Base-by-base conservation (phyloP, 75 land plant species). In the Selaginella tamariscina region DNA sequence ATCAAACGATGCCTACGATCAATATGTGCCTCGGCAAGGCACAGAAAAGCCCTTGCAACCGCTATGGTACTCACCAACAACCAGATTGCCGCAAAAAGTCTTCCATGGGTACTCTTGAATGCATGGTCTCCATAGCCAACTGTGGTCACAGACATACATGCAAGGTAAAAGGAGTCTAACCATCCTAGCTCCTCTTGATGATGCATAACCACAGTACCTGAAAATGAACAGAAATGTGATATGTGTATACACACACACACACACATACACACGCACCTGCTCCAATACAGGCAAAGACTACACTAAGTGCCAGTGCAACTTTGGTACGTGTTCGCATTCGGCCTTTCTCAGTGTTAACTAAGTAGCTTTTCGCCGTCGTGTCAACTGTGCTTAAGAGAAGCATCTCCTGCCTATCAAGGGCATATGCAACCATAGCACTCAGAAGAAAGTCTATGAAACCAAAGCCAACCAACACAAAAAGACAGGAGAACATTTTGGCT, bases 91-190 rank as follows among this genome's bases (percentile, higher is more conserved):
- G 62, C 62, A 59, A 59, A 59, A 5, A 59, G 62, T n/a, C 62
- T 21, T 27, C 62, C 62, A 5, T 5, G 18, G 9, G 8, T 5
- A n/a, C 62, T 59, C 62, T 59, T n/a, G 26, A 59, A 59, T n/a
- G 62, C 62, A n/a, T 59, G 62, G 26, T 59, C 62, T 5, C 62
- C 62, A 59, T 59, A 59, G 8, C 62, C 62, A 2, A 59, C 62
- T n/a, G 62, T 59, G 9, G 62, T 59, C 26, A 59, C 62, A 2
- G 62, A 59, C 21, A 59, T 59, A n/a, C 62, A 59, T n/a, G 62
- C 8, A 8, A 59, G 21, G 26, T 59, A 59, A n/a, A 59, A 59
- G 23, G 62, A 21, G 26, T 59, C 62, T 23, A 59, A 5, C 62
- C 62, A 59, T 8, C 26, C 21, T 8, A 59, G 62, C 8, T 27